Percentiles rank a stretch among this genome's conserved stretches.
These are phyloP conservation scores for Pontederia crassipes DNA, from an alignment of 176 grass and related monocot species.

Conservation along the genomic window DNA sequence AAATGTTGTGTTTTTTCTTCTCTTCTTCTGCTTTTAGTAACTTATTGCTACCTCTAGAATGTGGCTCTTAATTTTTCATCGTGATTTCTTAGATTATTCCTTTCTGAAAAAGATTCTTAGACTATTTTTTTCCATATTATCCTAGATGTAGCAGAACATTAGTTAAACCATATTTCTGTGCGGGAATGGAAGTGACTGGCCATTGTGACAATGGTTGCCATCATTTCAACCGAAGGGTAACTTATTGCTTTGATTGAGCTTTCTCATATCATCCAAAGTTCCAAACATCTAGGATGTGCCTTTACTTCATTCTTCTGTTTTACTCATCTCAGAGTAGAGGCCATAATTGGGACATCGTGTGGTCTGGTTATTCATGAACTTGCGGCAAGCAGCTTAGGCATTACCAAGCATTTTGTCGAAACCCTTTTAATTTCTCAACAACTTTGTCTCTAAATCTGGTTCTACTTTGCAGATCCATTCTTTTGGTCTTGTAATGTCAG, in stretches of 20 bases:
- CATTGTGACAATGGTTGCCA: constrained; percentile 29
- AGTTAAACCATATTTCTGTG: constrained; percentile 10
- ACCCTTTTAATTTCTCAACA: neutral
- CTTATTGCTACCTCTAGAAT: too few relatives aligned
- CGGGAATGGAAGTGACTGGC: constrained; percentile 34
- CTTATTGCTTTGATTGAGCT: neutral
- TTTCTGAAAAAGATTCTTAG: neutral
- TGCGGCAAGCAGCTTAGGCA: constrained; percentile 83
- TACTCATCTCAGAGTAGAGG: constrained; percentile 36
- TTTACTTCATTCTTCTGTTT: constrained; percentile 5
- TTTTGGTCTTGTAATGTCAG: constrained; percentile 89
- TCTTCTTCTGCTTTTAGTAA: too few relatives aligned
- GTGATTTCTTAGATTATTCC: too few relatives aligned
- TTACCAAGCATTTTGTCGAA: constrained; percentile 77
- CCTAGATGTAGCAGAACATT: too few relatives aligned
- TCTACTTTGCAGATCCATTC: constrained; percentile 55
- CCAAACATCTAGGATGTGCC: neutral
- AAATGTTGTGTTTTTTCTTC: too few relatives aligned
- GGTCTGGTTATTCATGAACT: constrained; percentile 85
- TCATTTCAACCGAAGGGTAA: constrained; percentile 42
- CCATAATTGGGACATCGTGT: constrained; percentile 61
- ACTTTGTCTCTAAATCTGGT: neutral
- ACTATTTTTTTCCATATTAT: neutral
- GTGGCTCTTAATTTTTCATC: too few relatives aligned
- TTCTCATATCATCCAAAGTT: constrained; percentile 7